Evolutionary conservation across 2,329 filamentous ascomycete genomes (phyloP), one percentile per base, ranked within the genome.

Genomic region (Nemania serpens): DNA sequence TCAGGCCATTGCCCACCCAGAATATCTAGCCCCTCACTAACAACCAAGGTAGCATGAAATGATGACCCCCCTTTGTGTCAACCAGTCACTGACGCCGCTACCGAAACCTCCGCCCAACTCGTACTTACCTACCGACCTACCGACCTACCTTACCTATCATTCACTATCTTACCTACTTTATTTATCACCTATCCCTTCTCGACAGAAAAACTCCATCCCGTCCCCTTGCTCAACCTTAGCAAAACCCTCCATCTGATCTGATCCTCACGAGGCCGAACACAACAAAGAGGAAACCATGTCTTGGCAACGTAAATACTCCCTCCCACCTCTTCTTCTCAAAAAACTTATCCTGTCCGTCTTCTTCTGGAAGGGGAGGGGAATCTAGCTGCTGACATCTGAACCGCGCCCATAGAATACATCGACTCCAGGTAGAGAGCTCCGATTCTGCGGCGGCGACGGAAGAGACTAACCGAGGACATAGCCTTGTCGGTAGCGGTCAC

Each of bases 401-500:
- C 36, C 62, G 54, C 51, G 65, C 59, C 65, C 65, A 64, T 65
- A 74, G 85, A 81, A 76, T 88, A 88, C 74, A 81, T 87, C 75
- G 84, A 87, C 75, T 77, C 79, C 65, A 87, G 84, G 85, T 87
- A 84, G 25, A 29, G 69, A 72, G 54, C 39, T 47, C 39, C 37
- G 18, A 20, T 49, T 25, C 18, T 29, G 4, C 42, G 22, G 22
- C 37, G 25, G 7, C 25, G 25, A 29, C 4, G 7, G 12, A 55
- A 45, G 18, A 53, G 20, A 33, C 29, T 17, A 20, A 64, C 36
- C 52, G 25, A 59, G 55, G 55, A 48, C 34, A 69, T 74, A 96
- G 92, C 85, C 87, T 97, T 72, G 85, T 96, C 73, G 89, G 84
- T 79, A 88, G 84, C 71, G 88, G 88, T 73, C 88, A 93, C 75